Conservation (phyloP, 73 alveolate genomes). For the Paramecium biaurelia region DNA sequence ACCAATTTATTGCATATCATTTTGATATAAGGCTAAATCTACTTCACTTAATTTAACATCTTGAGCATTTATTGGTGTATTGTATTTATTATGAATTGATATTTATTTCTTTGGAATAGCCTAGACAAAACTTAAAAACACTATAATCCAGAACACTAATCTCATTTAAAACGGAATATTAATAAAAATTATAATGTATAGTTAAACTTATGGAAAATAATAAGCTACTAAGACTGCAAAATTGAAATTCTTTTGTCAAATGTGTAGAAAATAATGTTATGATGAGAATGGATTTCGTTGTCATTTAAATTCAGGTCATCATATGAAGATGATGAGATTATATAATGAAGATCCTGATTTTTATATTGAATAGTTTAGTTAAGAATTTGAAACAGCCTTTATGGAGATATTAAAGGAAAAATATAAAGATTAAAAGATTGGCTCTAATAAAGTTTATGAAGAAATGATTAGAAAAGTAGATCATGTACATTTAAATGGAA, state of each 20-base stretch:
- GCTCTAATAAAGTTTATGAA: slow-evolving; percentile 55
- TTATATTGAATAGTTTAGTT: slow-evolving; percentile 40
- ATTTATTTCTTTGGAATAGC: slow-evolving; percentile 4
- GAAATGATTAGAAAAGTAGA: slow-evolving; percentile 58
- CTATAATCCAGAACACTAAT: background rate
- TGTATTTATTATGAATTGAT: background rate
- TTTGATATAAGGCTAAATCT: slow-evolving; percentile 13
- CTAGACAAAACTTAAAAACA: background rate
- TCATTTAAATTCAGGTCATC: slow-evolving; percentile 55
- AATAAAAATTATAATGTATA: slow-evolving; percentile 17
- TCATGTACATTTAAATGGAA: slow-evolving; percentile 64
- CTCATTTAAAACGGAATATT: background rate
- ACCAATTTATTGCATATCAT: background rate
- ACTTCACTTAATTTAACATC: slow-evolving; percentile 39
- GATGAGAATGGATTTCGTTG: slow-evolving; percentile 68
- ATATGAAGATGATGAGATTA: slow-evolving; percentile 58
- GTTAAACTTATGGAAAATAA: slow-evolving; percentile 44
- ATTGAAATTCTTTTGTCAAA: slow-evolving; percentile 49
- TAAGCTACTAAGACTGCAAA: slow-evolving; percentile 40
- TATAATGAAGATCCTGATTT: slow-evolving; percentile 59
- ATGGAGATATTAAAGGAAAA: slow-evolving; percentile 26
- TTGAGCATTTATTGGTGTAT: background rate
- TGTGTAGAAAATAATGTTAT: slow-evolving; percentile 56
- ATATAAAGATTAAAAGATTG: background rate
- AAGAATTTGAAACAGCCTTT: slow-evolving; percentile 59